A percentile compares a stretch with the other conserved stretches of the same genome.
phyloP scores from a whole-genome alignment of 139 green algal species.

The Coccomyxa sp. region DNA sequence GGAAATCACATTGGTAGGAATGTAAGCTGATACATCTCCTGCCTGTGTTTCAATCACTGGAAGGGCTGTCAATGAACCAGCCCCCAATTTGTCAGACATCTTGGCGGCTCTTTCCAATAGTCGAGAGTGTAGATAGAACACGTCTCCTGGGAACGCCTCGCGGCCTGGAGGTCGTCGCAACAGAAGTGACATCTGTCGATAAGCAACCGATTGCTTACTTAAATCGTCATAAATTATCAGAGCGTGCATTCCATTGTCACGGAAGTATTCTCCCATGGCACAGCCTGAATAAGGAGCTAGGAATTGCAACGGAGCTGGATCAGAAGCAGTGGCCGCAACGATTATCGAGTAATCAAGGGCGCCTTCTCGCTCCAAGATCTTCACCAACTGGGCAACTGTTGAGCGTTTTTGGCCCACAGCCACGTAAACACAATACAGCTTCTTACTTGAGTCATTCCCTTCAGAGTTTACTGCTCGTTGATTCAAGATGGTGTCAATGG shows the following conservation, averaged over 20 bases:
- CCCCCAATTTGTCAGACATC: slow-evolving; percentile 62
- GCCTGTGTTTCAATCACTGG: slow-evolving; percentile 88
- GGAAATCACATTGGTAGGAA: slow-evolving; percentile 91
- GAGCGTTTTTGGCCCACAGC: slow-evolving; percentile 79
- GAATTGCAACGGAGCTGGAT: slow-evolving; percentile 87
- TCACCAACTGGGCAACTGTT: slow-evolving; percentile 81
- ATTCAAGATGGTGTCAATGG: slow-evolving; percentile 77
- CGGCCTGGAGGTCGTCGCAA: slow-evolving; percentile 83
- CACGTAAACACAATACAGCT: slow-evolving; percentile 90
- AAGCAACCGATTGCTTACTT: slow-evolving; percentile 87
- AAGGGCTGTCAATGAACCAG: slow-evolving; percentile 75
- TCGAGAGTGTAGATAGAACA: slow-evolving; percentile 89
- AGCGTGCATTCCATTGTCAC: slow-evolving; percentile 70
- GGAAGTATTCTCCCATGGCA: slow-evolving; percentile 80
- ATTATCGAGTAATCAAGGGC: slow-evolving; percentile 57
- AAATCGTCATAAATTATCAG: slow-evolving; percentile 91
- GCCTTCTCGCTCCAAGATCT: slow-evolving; percentile 67
- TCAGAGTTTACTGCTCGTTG: slow-evolving; percentile 36
- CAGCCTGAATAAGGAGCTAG: slow-evolving; percentile 87
- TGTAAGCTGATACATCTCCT: slow-evolving; percentile 80
- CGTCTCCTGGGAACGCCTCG: slow-evolving; percentile 84
- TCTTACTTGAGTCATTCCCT: slow-evolving; percentile 35
- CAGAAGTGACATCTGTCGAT: slow-evolving; percentile 90
- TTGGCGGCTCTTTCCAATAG: slow-evolving; percentile 78
- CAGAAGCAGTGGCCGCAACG: slow-evolving; percentile 82